These are phyloP conservation scores for Emydomyces testavorans DNA, from an alignment of 2,329 filamentous ascomycete genomes.

Conservation along the genomic window DNA sequence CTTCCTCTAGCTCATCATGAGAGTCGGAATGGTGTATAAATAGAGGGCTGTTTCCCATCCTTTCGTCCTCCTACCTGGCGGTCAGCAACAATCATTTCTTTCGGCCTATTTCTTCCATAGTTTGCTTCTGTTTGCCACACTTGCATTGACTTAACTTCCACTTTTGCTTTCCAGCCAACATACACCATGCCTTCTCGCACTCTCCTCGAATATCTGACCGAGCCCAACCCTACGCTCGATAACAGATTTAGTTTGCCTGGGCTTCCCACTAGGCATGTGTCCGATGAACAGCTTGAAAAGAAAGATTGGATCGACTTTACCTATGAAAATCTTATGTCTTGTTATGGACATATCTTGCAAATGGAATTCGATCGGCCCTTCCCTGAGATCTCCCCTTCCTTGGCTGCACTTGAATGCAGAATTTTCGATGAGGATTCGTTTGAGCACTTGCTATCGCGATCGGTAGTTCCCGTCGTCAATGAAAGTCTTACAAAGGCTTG, in stretches of 20 bases:
- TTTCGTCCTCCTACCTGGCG: too few species aligned
- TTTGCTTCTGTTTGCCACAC: too few species aligned
- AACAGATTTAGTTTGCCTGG: not conserved
- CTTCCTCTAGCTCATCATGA: too few species aligned
- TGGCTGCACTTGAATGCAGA: constrained; percentile 3
- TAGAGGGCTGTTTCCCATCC: too few species aligned
- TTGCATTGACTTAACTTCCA: too few species aligned
- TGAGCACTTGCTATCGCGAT: constrained; percentile 10
- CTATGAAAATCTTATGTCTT: constrained; percentile 9
- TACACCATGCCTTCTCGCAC: constrained; percentile 9
- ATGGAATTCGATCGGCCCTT: not conserved
- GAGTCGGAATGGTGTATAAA: too few species aligned
- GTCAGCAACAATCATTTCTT: too few species aligned
- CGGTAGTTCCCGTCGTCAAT: constrained; percentile 3
- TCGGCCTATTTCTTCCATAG: too few species aligned
- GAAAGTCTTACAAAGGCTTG: constrained; percentile 4
- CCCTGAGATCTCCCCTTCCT: not conserved
- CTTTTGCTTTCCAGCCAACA: not conserved
- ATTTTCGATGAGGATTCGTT: constrained; percentile 13
- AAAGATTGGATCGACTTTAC: constrained; percentile 11
- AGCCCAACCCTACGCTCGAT: constrained; percentile 10
- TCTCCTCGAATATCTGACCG: constrained; percentile 11
- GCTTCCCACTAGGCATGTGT: not conserved
- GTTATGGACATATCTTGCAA: constrained; percentile 9
- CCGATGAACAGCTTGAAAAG: not conserved